A percentile compares a stretch with the other conserved stretches of the same genome.
Conservation (phyloP, 1,284 basidiomycete genomes). For the Pascua sp. region DNA sequence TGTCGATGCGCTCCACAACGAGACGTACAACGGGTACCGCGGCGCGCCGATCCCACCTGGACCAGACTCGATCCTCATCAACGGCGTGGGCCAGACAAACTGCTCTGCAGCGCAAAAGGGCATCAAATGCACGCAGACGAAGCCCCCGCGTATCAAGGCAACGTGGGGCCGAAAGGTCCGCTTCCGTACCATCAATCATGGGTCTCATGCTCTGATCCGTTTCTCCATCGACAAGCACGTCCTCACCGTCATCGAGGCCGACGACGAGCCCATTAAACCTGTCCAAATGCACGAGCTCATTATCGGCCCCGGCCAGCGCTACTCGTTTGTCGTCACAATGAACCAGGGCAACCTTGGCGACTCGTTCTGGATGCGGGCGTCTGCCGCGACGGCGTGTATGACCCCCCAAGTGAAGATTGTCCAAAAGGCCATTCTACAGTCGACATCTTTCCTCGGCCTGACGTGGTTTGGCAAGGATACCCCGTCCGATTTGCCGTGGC, state of each 20-base stretch:
- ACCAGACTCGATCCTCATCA: slow-evolving; percentile 31
- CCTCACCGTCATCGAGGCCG: slow-evolving; percentile 31
- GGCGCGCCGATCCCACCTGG: slow-evolving; percentile 9
- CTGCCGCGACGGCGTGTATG: slow-evolving; percentile 16
- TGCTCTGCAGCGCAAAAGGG: slow-evolving; percentile 6
- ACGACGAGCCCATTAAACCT: slow-evolving; percentile 26
- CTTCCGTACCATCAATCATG: slow-evolving; percentile 29
- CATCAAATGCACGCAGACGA: slow-evolving; percentile 5
- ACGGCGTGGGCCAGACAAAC: slow-evolving; percentile 24
- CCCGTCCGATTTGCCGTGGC: slow-evolving; percentile 27
- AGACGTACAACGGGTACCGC: slow-evolving; percentile 4
- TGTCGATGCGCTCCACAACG: slow-evolving; percentile 15
- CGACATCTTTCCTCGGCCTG: slow-evolving; percentile 12
- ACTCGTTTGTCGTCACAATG: slow-evolving; percentile 38
- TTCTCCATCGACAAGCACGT: slow-evolving; percentile 36
- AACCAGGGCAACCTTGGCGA: slow-evolving; percentile 26
- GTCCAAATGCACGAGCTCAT: slow-evolving; percentile 27
- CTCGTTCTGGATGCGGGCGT: slow-evolving; percentile 38
- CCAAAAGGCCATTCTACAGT: slow-evolving; percentile 8
- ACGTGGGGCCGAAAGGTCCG: slow-evolving; percentile 3
- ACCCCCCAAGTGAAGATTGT: background rate
- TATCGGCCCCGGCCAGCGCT: slow-evolving; percentile 35
- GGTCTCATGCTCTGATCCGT: slow-evolving; percentile 15
- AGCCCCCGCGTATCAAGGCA: background rate
- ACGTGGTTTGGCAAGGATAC: slow-evolving; percentile 4